Percentiles rank a stretch among this genome's conserved stretches.
These are phyloP conservation scores for Mrakiaceae sp. DNA, from an alignment of 1,284 basidiomycete genomes.

Conservation along the genomic window DNA sequence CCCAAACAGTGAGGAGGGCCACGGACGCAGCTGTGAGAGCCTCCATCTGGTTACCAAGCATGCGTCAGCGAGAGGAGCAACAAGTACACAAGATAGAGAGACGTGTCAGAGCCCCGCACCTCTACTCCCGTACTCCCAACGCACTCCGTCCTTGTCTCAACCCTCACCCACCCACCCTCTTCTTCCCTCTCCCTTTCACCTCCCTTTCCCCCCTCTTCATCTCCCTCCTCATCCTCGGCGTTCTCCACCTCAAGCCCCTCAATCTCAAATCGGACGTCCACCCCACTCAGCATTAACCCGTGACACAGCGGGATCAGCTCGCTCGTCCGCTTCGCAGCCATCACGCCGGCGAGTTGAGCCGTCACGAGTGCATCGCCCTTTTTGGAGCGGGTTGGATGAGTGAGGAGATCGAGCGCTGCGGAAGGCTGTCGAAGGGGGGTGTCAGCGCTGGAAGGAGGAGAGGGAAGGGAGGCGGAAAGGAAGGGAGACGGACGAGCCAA, in stretches of 20 bases:
- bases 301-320: conserved; percentile 78
- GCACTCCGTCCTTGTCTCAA: conserved; percentile 55
- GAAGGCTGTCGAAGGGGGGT: conserved; percentile 46
- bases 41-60: conserved; percentile 50
- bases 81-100: not conserved
- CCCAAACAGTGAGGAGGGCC: conserved; percentile 76
- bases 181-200: conserved; percentile 16
- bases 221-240: conserved; percentile 8
- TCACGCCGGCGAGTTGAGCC: conserved; percentile 73
- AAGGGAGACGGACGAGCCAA: conserved; percentile 37
- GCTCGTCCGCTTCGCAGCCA: conserved; percentile 71
- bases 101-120: conserved; percentile 8
- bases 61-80: not conserved
- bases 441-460: conserved; percentile 39
- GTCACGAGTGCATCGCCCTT: conserved; percentile 70
- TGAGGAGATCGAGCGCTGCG: conserved; percentile 44
- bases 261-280: conserved; percentile 50
- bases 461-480: not conserved
- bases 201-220: not conserved
- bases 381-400: conserved; percentile 30
- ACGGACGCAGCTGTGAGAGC: conserved; percentile 71
- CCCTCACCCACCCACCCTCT: conserved; percentile 45
- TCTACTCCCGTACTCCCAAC: conserved; percentile 77
- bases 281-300: conserved; percentile 56
- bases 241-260: conserved; percentile 25